Percentiles rank a stretch among this genome's conserved stretches.
Evolutionary conservation across 164 flowering plant species (phyloP).

Genomic region (Warburgia ugandensis): DNA sequence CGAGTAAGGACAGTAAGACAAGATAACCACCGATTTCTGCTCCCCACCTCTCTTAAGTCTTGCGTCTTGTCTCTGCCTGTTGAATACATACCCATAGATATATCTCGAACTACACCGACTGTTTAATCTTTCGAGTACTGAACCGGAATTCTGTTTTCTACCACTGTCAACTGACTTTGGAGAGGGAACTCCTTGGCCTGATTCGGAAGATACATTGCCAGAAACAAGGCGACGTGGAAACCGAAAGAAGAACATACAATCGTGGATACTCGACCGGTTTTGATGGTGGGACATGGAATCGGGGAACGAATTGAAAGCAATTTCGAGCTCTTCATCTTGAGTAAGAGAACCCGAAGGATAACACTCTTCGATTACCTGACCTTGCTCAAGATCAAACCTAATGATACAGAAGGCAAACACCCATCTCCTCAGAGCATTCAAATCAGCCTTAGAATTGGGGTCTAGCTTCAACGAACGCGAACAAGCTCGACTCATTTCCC

Average conservation of each 20-base stretch:
- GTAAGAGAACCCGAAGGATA: conserved; percentile 69
- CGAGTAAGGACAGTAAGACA: conserved; percentile 69
- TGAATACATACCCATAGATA: conserved; percentile 92
- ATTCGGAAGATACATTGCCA: conserved; percentile 26
- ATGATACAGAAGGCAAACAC: conserved; percentile 81
- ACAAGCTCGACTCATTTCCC: conserved; percentile 78
- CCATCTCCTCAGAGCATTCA: conserved; percentile 60
- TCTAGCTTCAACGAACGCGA: conserved; percentile 61
- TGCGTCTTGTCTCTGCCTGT: conserved; percentile 97
- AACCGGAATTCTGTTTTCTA: conserved; percentile 11
- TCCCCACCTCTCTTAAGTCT: conserved; percentile 96
- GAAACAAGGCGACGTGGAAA: conserved; percentile 34
- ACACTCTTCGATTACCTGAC: conserved; percentile 95
- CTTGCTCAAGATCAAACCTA: conserved; percentile 94
- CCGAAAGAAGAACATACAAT: conserved; percentile 94
- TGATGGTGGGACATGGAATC: conserved; percentile 93
- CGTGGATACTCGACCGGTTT: conserved; percentile 90
- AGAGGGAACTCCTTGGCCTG: no score
- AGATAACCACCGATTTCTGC: conserved; percentile 90
- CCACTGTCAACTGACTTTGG: no score
- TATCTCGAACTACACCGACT: conserved; percentile 22
- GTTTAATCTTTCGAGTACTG: not conserved
- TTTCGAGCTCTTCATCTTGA: conserved; percentile 78
- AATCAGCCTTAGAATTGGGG: conserved; percentile 39
- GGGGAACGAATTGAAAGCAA: conserved; percentile 87